phyloP scores from a whole-genome alignment of 371 early-diverging fungal species.

The Mortierella sp. region DNA sequence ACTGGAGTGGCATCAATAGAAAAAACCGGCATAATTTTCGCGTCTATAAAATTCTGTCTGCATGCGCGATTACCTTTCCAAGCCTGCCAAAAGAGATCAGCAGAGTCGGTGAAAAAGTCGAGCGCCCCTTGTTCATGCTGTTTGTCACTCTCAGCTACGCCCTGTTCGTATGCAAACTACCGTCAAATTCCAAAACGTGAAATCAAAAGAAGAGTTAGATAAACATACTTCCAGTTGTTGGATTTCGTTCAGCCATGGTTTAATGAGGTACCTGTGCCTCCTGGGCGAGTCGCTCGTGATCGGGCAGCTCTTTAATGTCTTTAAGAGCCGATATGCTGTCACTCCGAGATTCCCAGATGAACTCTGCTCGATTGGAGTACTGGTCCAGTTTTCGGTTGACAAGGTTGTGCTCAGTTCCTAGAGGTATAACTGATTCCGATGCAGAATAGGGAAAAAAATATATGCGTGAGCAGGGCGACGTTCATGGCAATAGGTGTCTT shows the following conservation, averaged over 20 bases:
- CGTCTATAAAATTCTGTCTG: too few relatives aligned
- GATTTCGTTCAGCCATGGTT: neutral
- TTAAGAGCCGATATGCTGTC: constrained; percentile 24
- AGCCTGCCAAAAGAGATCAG: constrained; percentile 44
- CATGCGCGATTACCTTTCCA: constrained; percentile 35
- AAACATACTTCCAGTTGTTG: too few relatives aligned
- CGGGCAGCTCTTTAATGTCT: constrained; percentile 29
- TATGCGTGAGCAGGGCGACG: too few relatives aligned
- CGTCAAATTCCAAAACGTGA: too few relatives aligned
- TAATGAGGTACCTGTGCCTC: constrained; percentile 40
- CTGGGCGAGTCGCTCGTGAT: constrained; percentile 36
- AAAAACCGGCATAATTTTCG: too few relatives aligned
- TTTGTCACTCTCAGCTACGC: constrained; percentile 33
- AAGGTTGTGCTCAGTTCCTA: constrained; percentile 29
- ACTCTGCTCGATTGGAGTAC: constrained; percentile 34
- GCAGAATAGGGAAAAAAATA: too few relatives aligned
- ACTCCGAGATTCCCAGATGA: constrained; percentile 40
- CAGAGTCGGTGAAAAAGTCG: constrained; percentile 48
- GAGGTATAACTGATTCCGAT: constrained; percentile 23
- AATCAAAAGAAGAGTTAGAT: too few relatives aligned
- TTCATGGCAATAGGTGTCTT: constrained; percentile 5
- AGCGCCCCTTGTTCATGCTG: constrained; percentile 49
- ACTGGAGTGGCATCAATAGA: neutral
- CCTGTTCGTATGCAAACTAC: constrained; percentile 49
- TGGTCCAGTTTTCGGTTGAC: constrained; percentile 30